A percentile compares a stretch with the other conserved stretches of the same genome.
Conservation (phyloP, 495 filamentous ascomycete species). For the Hapsidospora chrysogenum region DNA sequence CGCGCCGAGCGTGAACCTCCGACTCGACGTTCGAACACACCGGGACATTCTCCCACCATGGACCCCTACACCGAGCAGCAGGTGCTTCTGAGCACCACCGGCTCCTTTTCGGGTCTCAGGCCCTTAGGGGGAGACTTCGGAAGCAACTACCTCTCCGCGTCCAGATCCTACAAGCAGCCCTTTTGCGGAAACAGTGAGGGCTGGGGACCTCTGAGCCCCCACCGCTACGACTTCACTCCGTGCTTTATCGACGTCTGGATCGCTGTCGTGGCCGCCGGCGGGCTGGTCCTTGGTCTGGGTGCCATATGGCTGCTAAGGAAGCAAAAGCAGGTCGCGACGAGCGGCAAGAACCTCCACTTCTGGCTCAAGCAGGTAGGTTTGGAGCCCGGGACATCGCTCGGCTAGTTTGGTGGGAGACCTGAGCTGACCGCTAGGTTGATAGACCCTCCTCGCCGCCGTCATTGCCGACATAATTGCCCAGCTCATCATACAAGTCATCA, state of each 20-base stretch:
- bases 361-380: constrained; percentile 69
- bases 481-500: constrained; percentile 59
- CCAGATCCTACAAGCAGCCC: constrained; percentile 33
- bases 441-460: constrained; percentile 57
- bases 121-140: constrained; percentile 20
- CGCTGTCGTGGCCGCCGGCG: constrained; percentile 55
- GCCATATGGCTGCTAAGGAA: constrained; percentile 52
- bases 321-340: constrained; percentile 43
- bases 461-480: constrained; percentile 52
- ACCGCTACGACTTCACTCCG: constrained; percentile 82
- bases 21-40: constrained; percentile 1
- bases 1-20: too few relatives aligned
- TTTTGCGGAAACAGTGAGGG: constrained; percentile 80
- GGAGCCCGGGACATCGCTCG: neutral
- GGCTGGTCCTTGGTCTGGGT: constrained; percentile 55
- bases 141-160: constrained; percentile 28
- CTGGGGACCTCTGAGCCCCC: constrained; percentile 81
- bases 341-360: constrained; percentile 87
- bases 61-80: constrained; percentile 18
- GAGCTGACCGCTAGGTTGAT: constrained; percentile 6
- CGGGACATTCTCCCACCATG: constrained; percentile 1
- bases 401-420: neutral
- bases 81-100: constrained; percentile 30
- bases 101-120: constrained; percentile 35
- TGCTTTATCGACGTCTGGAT: constrained; percentile 89